Conservation (phyloP, 768 basidiomycete genomes). For the Boletus reticulatus region DNA sequence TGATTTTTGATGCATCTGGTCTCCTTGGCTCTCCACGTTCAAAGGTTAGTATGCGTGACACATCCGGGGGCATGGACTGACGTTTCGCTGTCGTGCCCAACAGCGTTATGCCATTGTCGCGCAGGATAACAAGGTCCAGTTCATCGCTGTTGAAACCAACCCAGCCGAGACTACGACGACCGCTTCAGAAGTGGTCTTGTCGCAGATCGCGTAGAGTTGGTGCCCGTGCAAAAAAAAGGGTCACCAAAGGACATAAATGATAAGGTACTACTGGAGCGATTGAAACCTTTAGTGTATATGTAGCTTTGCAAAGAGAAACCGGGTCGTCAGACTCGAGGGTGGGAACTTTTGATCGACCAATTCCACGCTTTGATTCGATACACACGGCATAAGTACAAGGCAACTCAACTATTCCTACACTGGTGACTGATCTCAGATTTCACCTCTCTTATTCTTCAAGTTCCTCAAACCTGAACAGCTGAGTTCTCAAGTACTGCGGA, state of each 20-base stretch:
- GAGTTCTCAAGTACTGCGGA: not conserved
- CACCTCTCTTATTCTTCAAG: not conserved
- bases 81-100: not conserved
- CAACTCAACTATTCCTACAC: too few species aligned
- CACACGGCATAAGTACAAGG: too few species aligned
- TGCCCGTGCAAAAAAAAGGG: not conserved
- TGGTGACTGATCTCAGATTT: too few species aligned
- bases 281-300: too few species aligned
- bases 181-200: constrained; percentile 45
- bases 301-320: too few species aligned
- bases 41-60: constrained; percentile 44
- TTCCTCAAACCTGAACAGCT: not conserved
- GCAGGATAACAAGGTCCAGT: constrained; percentile 55
- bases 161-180: constrained; percentile 50
- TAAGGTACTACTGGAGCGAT: too few species aligned
- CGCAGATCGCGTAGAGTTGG: constrained; percentile 23
- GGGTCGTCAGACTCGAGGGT: too few species aligned
- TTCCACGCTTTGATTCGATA: too few species aligned
- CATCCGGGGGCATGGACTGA: not conserved
- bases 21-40: constrained; percentile 67
- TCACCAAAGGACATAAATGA: too few species aligned
- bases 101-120: constrained; percentile 57
- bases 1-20: constrained; percentile 59
- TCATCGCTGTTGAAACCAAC: constrained; percentile 50
- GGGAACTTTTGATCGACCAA: too few species aligned